phyloP scores from a whole-genome alignment of 1,284 basidiomycete genomes.

The Sutorius eximius region DNA sequence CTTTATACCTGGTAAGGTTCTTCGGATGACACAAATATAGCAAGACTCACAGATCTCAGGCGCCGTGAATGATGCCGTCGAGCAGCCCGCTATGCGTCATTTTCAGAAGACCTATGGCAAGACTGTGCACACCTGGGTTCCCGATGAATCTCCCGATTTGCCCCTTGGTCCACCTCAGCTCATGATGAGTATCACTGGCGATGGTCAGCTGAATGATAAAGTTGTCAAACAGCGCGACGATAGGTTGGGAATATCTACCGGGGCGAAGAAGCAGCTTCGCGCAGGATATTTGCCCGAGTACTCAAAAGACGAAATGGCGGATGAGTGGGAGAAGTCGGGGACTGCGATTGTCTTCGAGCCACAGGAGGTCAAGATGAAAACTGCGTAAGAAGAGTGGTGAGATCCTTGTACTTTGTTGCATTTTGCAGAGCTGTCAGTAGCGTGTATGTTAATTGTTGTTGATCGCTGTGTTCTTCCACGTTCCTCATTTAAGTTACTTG shows the following conservation, averaged over 20 bases:
- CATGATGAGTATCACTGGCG: slow-evolving; percentile 46
- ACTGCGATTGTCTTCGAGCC: slow-evolving; percentile 20
- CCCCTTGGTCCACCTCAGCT: slow-evolving; percentile 49
- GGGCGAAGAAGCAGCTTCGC: slow-evolving; percentile 37
- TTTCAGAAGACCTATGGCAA: slow-evolving; percentile 54
- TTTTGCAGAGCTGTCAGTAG: not conserved
- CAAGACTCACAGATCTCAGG: slow-evolving; percentile 20
- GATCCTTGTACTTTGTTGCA: not conserved
- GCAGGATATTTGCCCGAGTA: slow-evolving; percentile 42
- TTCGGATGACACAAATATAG: not conserved
- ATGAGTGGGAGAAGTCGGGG: slow-evolving; percentile 36
- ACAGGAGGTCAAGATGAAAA: slow-evolving; percentile 12
- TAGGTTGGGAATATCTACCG: slow-evolving; percentile 38
- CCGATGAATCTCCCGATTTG: slow-evolving; percentile 44
- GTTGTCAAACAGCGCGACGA: slow-evolving; percentile 38
- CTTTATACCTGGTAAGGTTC: slow-evolving; percentile 39
- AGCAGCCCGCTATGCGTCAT: slow-evolving; percentile 48
- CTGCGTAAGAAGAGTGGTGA: not conserved
- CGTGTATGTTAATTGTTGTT: slow-evolving; percentile 1
- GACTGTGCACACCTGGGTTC: slow-evolving; percentile 50
- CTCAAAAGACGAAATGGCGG: slow-evolving; percentile 37
- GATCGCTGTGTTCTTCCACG: too few relatives aligned
- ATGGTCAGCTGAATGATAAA: slow-evolving; percentile 38
- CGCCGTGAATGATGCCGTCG: slow-evolving; percentile 39
- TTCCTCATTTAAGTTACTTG: slow-evolving; percentile 1